These are phyloP conservation scores for Pseudomonodictys pantanalensis DNA, from an alignment of 495 filamentous ascomycete genomes.

Conservation along the genomic window DNA sequence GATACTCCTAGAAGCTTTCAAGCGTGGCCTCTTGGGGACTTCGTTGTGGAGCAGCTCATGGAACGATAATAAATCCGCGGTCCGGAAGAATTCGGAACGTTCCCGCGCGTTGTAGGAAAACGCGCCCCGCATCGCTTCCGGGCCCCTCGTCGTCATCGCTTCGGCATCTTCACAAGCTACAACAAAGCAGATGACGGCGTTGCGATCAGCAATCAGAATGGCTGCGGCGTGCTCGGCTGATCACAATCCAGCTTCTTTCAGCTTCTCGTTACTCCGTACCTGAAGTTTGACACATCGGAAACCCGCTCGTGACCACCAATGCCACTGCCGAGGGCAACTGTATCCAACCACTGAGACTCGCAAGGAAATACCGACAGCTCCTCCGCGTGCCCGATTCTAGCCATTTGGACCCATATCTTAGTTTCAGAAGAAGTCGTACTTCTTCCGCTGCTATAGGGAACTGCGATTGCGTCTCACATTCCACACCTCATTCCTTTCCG, in stretches of 20 bases:
- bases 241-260: background rate
- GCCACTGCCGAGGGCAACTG: constrained; percentile 29
- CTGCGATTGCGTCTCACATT: too few relatives aligned
- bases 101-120: constrained; percentile 5
- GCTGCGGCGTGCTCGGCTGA: background rate
- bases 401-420: constrained; percentile 28
- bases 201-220: constrained; percentile 7
- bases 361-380: constrained; percentile 31
- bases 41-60: background rate
- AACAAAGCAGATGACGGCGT: constrained; percentile 26
- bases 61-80: constrained; percentile 7
- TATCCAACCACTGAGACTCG: constrained; percentile 22
- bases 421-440: constrained; percentile 1
- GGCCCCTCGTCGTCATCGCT: constrained; percentile 29
- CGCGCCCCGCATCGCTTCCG: constrained; percentile 19
- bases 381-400: constrained; percentile 37
- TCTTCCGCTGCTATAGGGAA: background rate
- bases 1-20: too few relatives aligned
- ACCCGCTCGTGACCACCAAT: constrained; percentile 28
- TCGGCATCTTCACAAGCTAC: constrained; percentile 23
- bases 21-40: too few relatives aligned
- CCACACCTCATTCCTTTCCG: background rate
- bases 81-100: constrained; percentile 32
- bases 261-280: constrained; percentile 4
- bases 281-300: constrained; percentile 2